Evolutionary conservation across 306 rosid species (phyloP), one percentile per base, ranked within the genome.

Genomic region (Gastrolobium bilobum): DNA sequence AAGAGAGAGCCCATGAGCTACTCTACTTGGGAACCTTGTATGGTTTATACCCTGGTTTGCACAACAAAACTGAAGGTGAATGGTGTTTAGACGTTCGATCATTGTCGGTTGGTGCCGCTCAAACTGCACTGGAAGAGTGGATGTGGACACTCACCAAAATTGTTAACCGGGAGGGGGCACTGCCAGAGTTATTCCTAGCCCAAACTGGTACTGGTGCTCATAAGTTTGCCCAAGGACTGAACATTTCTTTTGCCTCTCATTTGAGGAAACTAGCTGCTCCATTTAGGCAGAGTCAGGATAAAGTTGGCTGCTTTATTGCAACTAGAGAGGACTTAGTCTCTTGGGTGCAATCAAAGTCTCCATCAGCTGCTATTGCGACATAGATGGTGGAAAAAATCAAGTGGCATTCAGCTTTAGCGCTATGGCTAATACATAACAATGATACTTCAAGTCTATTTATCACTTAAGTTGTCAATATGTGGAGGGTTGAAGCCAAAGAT

Each of bases 81-180:
- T 93, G 98, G 99, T 89, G 99, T 68, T 62, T 96, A 43, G 99
- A 96, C 26, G 98, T 96, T 64, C 84, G 96, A 60, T 89, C 98
- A 11, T 80, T 93, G 37, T 91, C 97, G 0, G 92, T 93, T 10
- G 99, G 98, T 6, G 99, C 99, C 9, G 96, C 98, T 58, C 85
- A 84, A 33, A 96, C 99, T 6, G 98, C 96, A 34, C 88, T 93
- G 0, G 98, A 93, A 84, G 98, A 93, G 83, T 96, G 99, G 99
- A 90, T 96, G 96, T 79, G 83, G 75, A 90, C 99, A 26, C 87
- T 91, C 30, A 74, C 84, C 78, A 88, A 89, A 74, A 88, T 96
- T 9, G 87, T 91, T 35, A 89, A 89, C 78, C 84, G 89, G 26
- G 79, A 90, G 8, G 97, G 83, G 84, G 79, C 73, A 10, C 74